A percentile compares a stretch with the other conserved stretches of the same genome.
Conservation (phyloP, 805 yeast species). For the Komagataella kurtzmanii region DNA sequence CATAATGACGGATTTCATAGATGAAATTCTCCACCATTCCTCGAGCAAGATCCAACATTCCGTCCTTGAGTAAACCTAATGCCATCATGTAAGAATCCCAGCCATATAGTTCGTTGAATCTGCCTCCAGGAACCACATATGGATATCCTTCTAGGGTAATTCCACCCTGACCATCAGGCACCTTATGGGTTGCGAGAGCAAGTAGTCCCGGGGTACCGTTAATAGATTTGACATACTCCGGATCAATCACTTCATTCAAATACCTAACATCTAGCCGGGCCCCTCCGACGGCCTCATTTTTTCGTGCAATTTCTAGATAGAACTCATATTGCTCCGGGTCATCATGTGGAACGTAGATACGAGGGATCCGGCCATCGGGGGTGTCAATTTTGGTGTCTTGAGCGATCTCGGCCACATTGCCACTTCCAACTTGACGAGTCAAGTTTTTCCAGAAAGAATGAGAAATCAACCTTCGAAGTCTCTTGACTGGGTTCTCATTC, state of each 20-base stretch:
- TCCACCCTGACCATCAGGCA: conserved; percentile 32
- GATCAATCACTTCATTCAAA: conserved; percentile 62
- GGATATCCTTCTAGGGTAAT: conserved; percentile 52
- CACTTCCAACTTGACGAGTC: conserved; percentile 55
- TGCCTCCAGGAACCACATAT: conserved; percentile 93
- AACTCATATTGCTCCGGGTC: conserved; percentile 64
- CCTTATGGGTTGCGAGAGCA: conserved; percentile 56
- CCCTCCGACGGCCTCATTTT: conserved; percentile 31
- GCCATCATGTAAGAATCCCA: conserved; percentile 97
- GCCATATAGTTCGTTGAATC: conserved; percentile 93
- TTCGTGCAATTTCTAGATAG: conserved; percentile 37
- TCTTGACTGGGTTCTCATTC: conserved; percentile 75
- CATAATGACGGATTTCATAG: conserved; percentile 81
- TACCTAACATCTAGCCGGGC: conserved; percentile 55
- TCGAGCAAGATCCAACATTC: conserved; percentile 54
- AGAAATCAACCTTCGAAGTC: conserved; percentile 60
- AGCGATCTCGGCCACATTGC: conserved; percentile 57
- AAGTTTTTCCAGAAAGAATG: conserved; percentile 72
- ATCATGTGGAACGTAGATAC: conserved; percentile 65
- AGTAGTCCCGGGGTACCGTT: conserved; percentile 78
- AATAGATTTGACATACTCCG: conserved; percentile 63
- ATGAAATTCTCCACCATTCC: conserved; percentile 91
- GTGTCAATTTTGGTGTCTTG: conserved; percentile 63
- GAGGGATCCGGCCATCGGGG: conserved; percentile 46
- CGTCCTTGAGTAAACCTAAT: conserved; percentile 63